Evolutionary conservation across 2,329 filamentous ascomycete species (phyloP), one percentile per base, ranked within the genome.

Genomic region (Venturia asperata): DNA sequence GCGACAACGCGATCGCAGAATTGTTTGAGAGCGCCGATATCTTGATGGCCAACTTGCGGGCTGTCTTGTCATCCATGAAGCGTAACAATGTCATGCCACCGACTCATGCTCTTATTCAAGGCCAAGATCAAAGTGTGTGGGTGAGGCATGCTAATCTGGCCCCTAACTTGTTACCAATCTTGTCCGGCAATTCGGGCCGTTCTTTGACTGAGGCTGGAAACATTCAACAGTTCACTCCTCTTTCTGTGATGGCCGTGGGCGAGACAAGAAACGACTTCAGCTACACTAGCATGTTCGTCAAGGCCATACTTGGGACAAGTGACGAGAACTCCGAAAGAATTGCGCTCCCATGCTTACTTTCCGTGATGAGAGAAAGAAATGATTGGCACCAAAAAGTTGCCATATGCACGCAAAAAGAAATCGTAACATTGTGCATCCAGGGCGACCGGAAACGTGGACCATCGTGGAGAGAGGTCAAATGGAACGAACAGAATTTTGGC

Each of bases 111-210:
- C 80, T 92, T n/a, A 88, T 88, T 1, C 89, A 91, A 70, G 86
- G 87, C 0, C 86, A 93, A 67, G 89, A 96, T 72, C 90, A 90
- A 64, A 85, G 84, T 0, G 88, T 96, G 47, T 96, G 91, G 91
- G 73, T 92, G 19, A 83, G 87, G 65, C 94, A 95, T 70, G 90
- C 91, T 0, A 77, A 81, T 11, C 82, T 93, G 68, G 87, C 87
- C 30, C 83, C 89, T 21, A 89, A 93, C 70, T 85, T 91, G 66
- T 79, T 86, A 19, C 84, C 87, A 13, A 82, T 92, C 2, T 79
- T 95, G 2, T 86, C 87, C 39, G 88, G 88, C 17, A 81, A 79
- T 72, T 71, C 72, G 17, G 73, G 74, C 66, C 72, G 75, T 67
- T 75, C 76, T 1, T 72, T 78, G 69, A 71, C 83, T 76, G 67